Evolutionary conservation across 495 filamentous ascomycete species (phyloP).

Genomic region (Poronia punctata): DNA sequence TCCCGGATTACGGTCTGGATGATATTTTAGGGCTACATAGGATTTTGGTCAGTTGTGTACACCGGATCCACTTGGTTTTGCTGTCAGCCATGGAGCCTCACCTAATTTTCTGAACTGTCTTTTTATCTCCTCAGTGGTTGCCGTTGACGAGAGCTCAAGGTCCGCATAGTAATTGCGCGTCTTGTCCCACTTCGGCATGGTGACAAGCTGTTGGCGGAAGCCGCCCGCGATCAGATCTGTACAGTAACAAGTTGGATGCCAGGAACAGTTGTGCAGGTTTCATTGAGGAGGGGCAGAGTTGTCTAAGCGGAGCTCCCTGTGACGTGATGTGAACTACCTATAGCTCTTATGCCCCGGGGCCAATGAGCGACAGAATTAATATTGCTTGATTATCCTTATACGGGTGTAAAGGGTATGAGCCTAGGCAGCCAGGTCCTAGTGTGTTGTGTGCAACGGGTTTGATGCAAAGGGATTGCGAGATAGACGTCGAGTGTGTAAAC

Average conservation of each 20-base stretch:
- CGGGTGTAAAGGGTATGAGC: too few species aligned
- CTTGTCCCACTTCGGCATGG: slow-evolving; percentile 69
- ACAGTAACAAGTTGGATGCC: neutral
- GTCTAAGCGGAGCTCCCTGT: too few species aligned
- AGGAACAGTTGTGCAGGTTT: neutral
- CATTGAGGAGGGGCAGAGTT: slow-evolving; percentile 1
- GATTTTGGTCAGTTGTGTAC: slow-evolving; percentile 4
- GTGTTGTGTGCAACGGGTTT: too few species aligned
- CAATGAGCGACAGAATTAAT: too few species aligned
- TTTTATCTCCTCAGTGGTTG: slow-evolving; percentile 67
- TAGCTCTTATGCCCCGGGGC: too few species aligned
- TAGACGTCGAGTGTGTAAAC: too few species aligned
- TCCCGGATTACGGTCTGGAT: slow-evolving; percentile 86
- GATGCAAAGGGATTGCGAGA: too few species aligned
- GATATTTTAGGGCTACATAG: slow-evolving; percentile 65
- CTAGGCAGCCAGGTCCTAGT: too few species aligned
- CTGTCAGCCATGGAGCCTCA: slow-evolving; percentile 23
- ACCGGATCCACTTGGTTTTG: neutral
- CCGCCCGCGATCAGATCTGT: slow-evolving; percentile 1
- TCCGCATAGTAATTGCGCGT: slow-evolving; percentile 82
- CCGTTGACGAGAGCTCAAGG: slow-evolving; percentile 58
- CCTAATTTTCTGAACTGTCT: slow-evolving; percentile 81
- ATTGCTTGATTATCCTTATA: too few species aligned
- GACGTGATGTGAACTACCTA: too few species aligned
- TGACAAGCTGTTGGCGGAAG: slow-evolving; percentile 21